Evolutionary conservation across 441 rosid genomes (phyloP).

Genomic region (Populus tomentosa): DNA sequence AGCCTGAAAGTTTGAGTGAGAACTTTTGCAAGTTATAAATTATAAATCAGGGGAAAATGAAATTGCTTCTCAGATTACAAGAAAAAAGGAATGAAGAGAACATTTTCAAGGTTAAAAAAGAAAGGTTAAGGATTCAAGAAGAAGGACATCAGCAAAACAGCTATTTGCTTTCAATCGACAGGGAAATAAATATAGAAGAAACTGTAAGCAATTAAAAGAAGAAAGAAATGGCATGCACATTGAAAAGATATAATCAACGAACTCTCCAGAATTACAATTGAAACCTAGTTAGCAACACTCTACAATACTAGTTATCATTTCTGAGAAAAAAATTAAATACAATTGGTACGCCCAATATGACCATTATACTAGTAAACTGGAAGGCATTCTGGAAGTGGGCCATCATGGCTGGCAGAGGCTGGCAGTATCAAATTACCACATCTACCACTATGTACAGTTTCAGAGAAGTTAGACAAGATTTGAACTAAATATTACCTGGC

Average conservation of each 20-base stretch:
- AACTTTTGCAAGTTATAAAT: not conserved
- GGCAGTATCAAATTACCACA: not conserved
- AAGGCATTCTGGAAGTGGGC: not conserved
- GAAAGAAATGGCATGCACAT: not conserved
- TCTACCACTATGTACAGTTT: not conserved
- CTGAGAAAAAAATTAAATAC: not conserved
- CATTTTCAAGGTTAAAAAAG: not conserved
- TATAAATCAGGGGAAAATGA: not conserved
- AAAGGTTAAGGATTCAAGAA: not conserved
- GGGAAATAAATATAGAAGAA: not conserved
- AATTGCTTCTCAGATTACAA: not conserved
- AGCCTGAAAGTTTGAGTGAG: not conserved
- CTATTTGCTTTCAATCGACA: not conserved
- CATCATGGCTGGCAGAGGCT: not conserved
- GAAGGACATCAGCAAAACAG: not conserved
- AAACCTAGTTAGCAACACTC: not conserved
- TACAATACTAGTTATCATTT: not conserved
- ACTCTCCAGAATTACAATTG: not conserved
- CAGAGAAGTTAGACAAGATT: conserved; percentile 4
- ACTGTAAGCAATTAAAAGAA: not conserved
- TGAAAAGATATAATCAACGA: not conserved
- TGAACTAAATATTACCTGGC: conserved; percentile 46
- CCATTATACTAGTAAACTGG: not conserved
- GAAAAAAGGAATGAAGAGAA: not conserved
- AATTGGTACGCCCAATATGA: not conserved